phyloP scores from a whole-genome alignment of 225 moss, liverwort and hornwort genomes.

The Sphagnum tenellum region DNA sequence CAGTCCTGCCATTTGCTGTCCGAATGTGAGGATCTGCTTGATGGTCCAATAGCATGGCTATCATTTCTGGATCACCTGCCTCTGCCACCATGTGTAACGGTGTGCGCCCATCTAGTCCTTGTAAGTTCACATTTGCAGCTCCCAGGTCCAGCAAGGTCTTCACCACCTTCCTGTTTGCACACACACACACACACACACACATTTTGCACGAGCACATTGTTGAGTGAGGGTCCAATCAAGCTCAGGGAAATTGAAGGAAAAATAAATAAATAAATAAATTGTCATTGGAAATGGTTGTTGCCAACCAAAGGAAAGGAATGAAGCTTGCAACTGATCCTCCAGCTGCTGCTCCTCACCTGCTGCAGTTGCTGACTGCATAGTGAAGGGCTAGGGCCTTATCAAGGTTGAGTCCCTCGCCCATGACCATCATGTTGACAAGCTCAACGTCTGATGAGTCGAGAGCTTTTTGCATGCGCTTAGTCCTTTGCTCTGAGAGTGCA shows the following conservation, averaged over 20 bases:
- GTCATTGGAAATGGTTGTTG: no score
- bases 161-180: conserved; percentile 37
- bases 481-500: conserved; percentile 33
- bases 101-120: conserved; percentile 31
- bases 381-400: conserved; percentile 56
- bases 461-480: conserved; percentile 64
- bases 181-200: not conserved
- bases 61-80: conserved; percentile 50
- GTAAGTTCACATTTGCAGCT: conserved; percentile 47
- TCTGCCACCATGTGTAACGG: conserved; percentile 43
- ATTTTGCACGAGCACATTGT: no score
- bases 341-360: conserved; percentile 20
- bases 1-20: conserved; percentile 45
- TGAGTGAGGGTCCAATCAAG: no score
- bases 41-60: conserved; percentile 51
- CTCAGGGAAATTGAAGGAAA: no score
- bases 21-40: conserved; percentile 39
- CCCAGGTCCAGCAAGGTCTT: conserved; percentile 46
- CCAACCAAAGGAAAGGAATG: no score
- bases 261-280: not conserved
- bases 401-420: conserved; percentile 60
- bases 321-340: no score
- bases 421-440: conserved; percentile 60
- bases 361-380: conserved; percentile 50
- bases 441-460: conserved; percentile 62